phyloP scores from a whole-genome alignment of 108 stramenopile genomes.

The Skeletonema menzelii region DNA sequence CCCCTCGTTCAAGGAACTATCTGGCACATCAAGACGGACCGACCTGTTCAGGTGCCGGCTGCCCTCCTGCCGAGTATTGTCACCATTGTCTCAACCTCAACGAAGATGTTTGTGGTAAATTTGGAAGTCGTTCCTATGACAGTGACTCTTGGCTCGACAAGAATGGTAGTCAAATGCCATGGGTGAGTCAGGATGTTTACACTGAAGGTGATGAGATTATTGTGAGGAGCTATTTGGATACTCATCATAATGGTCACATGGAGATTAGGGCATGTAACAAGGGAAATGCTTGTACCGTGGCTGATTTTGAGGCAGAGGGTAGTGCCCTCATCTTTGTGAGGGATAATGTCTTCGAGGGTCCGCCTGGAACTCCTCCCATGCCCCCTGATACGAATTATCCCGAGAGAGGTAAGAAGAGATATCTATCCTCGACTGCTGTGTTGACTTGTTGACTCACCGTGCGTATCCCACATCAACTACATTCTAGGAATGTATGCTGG shows the following conservation, averaged over 20 bases:
- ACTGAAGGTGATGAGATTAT: constrained; percentile 19
- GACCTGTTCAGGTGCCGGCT: constrained; percentile 12
- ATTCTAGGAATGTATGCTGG: constrained; percentile 24
- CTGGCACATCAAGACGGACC: background rate
- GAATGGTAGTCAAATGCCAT: constrained; percentile 24
- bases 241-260: constrained; percentile 41
- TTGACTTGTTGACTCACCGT: background rate
- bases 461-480: background rate
- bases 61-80: constrained; percentile 38
- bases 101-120: constrained; percentile 18
- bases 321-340: constrained; percentile 40
- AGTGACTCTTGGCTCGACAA: constrained; percentile 14
- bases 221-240: constrained; percentile 11
- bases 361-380: constrained; percentile 22
- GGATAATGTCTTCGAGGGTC: constrained; percentile 17
- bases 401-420: constrained; percentile 12
- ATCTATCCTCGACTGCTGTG: too few relatives aligned
- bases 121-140: background rate
- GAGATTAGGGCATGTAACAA: constrained; percentile 21
- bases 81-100: constrained; percentile 38
- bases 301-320: constrained; percentile 21
- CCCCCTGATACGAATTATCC: constrained; percentile 31
- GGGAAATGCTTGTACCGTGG: constrained; percentile 7
- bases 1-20: constrained; percentile 13
- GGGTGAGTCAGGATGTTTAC: constrained; percentile 20